These are phyloP conservation scores for Candida tammaniensis DNA, from an alignment of 805 yeast genomes.

Conservation along the genomic window DNA sequence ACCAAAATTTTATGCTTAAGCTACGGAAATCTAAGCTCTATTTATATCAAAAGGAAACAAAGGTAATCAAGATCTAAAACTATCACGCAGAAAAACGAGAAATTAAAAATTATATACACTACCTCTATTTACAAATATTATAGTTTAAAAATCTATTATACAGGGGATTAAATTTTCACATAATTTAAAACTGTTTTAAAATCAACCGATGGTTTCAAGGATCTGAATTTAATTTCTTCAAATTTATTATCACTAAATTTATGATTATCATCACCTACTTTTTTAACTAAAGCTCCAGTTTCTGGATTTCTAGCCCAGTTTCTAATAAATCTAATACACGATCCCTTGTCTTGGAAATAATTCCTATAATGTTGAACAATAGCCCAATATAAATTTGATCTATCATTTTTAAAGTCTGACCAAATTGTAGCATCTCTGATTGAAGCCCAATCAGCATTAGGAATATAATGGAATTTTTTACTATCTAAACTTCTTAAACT, in stretches of 20 bases:
- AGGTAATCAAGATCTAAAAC: too few species aligned
- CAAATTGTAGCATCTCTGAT: slow-evolving; percentile 71
- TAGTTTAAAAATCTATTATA: too few species aligned
- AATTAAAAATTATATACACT: too few species aligned
- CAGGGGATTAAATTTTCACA: background rate
- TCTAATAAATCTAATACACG: slow-evolving; percentile 29
- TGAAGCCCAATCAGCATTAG: slow-evolving; percentile 84
- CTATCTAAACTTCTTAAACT: slow-evolving; percentile 47
- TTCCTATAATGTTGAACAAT: slow-evolving; percentile 49
- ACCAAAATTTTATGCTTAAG: too few species aligned
- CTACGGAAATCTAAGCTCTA: too few species aligned
- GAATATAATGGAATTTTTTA: slow-evolving; percentile 59
- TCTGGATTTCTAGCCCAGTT: slow-evolving; percentile 13
- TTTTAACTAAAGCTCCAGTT: background rate
- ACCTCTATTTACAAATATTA: too few species aligned
- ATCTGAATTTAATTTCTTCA: slow-evolving; percentile 20
- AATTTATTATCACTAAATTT: background rate
- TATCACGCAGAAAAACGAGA: too few species aligned
- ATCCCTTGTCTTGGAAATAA: slow-evolving; percentile 36
- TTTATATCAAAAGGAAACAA: too few species aligned
- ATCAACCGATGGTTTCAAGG: slow-evolving; percentile 27
- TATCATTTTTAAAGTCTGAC: slow-evolving; percentile 37
- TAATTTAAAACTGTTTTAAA: slow-evolving; percentile 15
- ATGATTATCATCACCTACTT: background rate
- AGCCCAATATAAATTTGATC: slow-evolving; percentile 54